Percentiles rank a stretch among this genome's conserved stretches.
These are phyloP conservation scores for Capsicum baccatum DNA, from an alignment of 257 asterid species.

Conservation along the genomic window DNA sequence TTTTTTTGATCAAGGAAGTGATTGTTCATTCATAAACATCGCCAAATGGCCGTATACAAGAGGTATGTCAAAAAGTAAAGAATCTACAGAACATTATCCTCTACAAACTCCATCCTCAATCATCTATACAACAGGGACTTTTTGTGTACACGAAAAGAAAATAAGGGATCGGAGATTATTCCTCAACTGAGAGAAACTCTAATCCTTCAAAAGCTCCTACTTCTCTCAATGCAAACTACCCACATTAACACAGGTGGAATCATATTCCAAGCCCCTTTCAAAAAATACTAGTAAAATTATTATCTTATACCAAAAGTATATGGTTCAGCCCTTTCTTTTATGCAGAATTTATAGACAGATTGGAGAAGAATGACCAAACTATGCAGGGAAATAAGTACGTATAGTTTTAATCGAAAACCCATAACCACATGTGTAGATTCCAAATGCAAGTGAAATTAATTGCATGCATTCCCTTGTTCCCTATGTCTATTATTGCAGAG, in stretches of 20 bases:
- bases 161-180: neutral
- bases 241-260: neutral
- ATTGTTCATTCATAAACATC: neutral
- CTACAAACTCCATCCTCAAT: neutral
- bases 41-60: neutral
- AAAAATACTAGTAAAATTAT: neutral
- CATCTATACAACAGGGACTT: neutral
- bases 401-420: neutral
- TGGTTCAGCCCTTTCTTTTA: neutral
- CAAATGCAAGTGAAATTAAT: conserved; percentile 19
- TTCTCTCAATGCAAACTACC: neutral
- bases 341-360: neutral
- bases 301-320: neutral
- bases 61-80: neutral
- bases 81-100: neutral
- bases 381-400: neutral
- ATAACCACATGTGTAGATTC: neutral
- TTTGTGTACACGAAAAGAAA: neutral
- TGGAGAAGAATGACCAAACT: neutral
- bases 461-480: neutral
- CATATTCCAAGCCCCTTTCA: neutral
- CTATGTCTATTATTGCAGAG: neutral
- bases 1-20: neutral
- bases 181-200: neutral
- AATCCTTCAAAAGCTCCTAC: neutral